Percentiles rank a stretch among this genome's conserved stretches.
phyloP scores from a whole-genome alignment of 108 stramenopile genomes.

The Skeletonema grethae region DNA sequence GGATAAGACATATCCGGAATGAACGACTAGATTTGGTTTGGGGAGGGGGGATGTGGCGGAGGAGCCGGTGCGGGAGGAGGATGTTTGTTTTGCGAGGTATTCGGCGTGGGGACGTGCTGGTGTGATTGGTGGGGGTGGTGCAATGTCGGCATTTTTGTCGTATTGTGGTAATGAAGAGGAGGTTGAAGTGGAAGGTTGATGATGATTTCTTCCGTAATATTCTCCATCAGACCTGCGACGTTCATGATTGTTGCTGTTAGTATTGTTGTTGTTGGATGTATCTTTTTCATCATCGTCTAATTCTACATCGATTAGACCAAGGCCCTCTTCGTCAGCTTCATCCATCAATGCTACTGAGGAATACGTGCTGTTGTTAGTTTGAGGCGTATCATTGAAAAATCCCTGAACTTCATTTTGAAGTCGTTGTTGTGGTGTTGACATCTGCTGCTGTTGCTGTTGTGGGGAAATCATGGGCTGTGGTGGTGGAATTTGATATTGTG shows the following conservation, averaged over 20 bases:
- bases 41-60: conserved; percentile 66
- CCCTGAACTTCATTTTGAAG: not conserved
- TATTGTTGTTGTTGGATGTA: conserved; percentile 2
- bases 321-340: conserved; percentile 36
- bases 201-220: conserved; percentile 12
- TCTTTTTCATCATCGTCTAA: conserved; percentile 26
- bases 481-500: conserved; percentile 7
- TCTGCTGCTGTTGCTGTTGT: not conserved
- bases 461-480: not conserved
- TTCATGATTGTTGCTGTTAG: not conserved
- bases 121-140: conserved; percentile 48
- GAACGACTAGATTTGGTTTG: conserved; percentile 62
- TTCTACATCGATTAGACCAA: conserved; percentile 46
- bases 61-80: not conserved
- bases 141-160: conserved; percentile 31
- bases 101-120: conserved; percentile 39
- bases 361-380: not conserved
- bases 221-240: conserved; percentile 30
- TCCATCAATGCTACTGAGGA: not conserved
- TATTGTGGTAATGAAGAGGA: not conserved
- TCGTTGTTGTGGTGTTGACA: conserved; percentile 14
- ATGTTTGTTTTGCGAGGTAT: conserved; percentile 49
- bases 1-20: conserved; percentile 78
- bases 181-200: not conserved
- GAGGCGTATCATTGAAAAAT: conserved; percentile 6